A percentile compares a stretch with the other conserved stretches of the same genome.
These are phyloP conservation scores for Murraya koenigii DNA, from an alignment of 345 rosid species.

Conservation along the genomic window DNA sequence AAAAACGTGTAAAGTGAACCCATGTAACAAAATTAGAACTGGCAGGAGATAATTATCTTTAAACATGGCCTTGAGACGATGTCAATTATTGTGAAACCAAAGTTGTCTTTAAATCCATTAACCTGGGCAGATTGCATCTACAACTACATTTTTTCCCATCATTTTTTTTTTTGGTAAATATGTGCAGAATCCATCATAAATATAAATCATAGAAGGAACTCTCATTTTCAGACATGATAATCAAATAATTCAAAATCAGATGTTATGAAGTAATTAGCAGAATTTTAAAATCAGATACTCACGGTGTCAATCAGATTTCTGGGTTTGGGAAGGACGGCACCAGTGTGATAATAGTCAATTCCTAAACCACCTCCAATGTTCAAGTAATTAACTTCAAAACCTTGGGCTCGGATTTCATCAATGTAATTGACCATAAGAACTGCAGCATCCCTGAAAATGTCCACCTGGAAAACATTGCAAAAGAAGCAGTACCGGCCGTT, in stretches of 20 bases:
- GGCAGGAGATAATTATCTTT: background rate
- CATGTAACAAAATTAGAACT: background rate
- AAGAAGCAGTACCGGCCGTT: background rate
- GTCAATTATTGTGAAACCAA: background rate
- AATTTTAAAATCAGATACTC: slow-evolving; percentile 27
- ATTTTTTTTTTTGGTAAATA: background rate
- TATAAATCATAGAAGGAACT: background rate
- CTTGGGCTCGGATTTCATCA: slow-evolving; percentile 83
- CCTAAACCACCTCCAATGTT: slow-evolving; percentile 99
- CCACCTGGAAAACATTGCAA: slow-evolving; percentile 56
- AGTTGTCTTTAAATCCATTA: too few species aligned
- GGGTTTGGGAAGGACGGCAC: slow-evolving; percentile 88
- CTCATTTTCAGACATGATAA: background rate
- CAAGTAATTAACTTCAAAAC: slow-evolving; percentile 79
- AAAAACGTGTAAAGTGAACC: background rate
- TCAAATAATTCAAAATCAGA: background rate
- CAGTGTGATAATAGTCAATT: slow-evolving; percentile 84
- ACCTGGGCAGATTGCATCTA: too few species aligned
- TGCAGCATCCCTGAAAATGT: slow-evolving; percentile 95
- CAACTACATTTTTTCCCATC: too few species aligned
- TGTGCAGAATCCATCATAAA: background rate
- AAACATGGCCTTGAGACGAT: background rate
- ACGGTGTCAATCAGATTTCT: slow-evolving; percentile 94
- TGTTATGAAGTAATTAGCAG: background rate
- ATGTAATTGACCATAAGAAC: slow-evolving; percentile 86